Conservation (phyloP, 2,329 filamentous ascomycete genomes). For the Neoascochyta sp. region DNA sequence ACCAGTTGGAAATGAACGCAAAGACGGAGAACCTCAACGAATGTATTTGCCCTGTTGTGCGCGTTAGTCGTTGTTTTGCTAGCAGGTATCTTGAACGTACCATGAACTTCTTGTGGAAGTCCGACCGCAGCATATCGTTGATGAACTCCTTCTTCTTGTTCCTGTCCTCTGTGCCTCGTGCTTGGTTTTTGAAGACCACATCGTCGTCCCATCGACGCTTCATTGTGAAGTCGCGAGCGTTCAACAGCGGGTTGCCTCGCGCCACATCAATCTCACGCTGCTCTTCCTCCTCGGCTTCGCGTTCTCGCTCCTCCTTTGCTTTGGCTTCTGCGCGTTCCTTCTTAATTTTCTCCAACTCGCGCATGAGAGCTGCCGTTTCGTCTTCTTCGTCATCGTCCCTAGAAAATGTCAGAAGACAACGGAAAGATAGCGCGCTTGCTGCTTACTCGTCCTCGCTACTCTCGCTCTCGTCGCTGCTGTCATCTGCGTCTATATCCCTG, state of each 20-base stretch:
- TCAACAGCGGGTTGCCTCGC: conserved; percentile 85
- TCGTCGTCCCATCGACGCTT: conserved; percentile 97
- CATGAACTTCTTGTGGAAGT: conserved; percentile 99
- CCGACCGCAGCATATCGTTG: conserved; percentile 88
- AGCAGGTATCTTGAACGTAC: conserved; percentile 36
- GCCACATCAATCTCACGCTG: conserved; percentile 85
- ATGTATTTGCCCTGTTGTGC: conserved; percentile 34
- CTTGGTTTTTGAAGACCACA: conserved; percentile 99
- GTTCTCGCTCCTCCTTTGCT: conserved; percentile 77
- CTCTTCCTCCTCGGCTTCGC: conserved; percentile 75
- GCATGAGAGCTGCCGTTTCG: conserved; percentile 81
- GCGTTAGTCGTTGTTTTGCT: conserved; percentile 8
- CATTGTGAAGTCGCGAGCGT: conserved; percentile 81
- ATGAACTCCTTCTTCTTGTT: conserved; percentile 94
- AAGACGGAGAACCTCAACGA: conserved; percentile 26
- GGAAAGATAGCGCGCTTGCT: too few species aligned
- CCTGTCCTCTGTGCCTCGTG: conserved; percentile 87
- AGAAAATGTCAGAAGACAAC: too few species aligned
- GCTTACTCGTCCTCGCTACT: conserved; percentile 56
- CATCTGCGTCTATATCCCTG: conserved; percentile 79
- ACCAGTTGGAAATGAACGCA: conserved; percentile 4
- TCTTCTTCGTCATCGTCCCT: conserved; percentile 61
- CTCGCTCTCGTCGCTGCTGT: conserved; percentile 54
- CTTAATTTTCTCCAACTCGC: conserved; percentile 92
- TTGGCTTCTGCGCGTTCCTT: conserved; percentile 77